A percentile compares a stretch with the other conserved stretches of the same genome.
phyloP scores from a whole-genome alignment of 2,329 filamentous ascomycete genomes.

The Huntiella abstrusa region DNA sequence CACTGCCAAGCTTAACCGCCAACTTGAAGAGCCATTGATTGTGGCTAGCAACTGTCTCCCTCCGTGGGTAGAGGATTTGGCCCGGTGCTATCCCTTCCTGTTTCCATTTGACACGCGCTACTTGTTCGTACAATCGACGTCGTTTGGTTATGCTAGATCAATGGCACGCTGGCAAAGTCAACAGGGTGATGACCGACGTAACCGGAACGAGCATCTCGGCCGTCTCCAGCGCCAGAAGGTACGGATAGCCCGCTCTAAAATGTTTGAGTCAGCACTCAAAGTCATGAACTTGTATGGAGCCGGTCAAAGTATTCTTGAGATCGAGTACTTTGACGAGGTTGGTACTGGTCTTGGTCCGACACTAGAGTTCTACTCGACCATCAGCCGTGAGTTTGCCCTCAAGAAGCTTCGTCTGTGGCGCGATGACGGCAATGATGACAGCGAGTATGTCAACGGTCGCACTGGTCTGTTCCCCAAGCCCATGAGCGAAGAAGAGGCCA shows the following conservation, averaged over 20 bases:
- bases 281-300: slow-evolving; percentile 97
- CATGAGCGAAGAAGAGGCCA: slow-evolving; percentile 58
- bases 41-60: slow-evolving; percentile 94
- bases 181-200: slow-evolving; percentile 67
- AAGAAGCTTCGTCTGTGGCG: slow-evolving; percentile 96
- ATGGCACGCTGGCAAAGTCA: slow-evolving; percentile 96
- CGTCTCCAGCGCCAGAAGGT: slow-evolving; percentile 91
- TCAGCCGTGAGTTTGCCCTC: slow-evolving; percentile 92
- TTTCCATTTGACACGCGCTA: slow-evolving; percentile 97
- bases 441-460: slow-evolving; percentile 63
- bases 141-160: slow-evolving; percentile 90
- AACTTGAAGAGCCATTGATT: slow-evolving; percentile 88
- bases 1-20: slow-evolving; percentile 90
- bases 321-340: slow-evolving; percentile 98
- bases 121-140: slow-evolving; percentile 91
- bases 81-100: slow-evolving; percentile 83
- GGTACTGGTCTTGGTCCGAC: slow-evolving; percentile 91
- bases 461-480: slow-evolving; percentile 83
- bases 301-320: slow-evolving; percentile 88
- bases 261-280: slow-evolving; percentile 89
- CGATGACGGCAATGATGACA: slow-evolving; percentile 58
- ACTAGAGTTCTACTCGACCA: slow-evolving; percentile 92
- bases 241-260: slow-evolving; percentile 86
- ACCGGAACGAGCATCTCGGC: slow-evolving; percentile 83
- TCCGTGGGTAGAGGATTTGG: slow-evolving; percentile 88